A percentile compares a stretch with the other conserved stretches of the same genome.
Conservation (phyloP, 176 grass and related monocot species). For the Avena eriantha region DNA sequence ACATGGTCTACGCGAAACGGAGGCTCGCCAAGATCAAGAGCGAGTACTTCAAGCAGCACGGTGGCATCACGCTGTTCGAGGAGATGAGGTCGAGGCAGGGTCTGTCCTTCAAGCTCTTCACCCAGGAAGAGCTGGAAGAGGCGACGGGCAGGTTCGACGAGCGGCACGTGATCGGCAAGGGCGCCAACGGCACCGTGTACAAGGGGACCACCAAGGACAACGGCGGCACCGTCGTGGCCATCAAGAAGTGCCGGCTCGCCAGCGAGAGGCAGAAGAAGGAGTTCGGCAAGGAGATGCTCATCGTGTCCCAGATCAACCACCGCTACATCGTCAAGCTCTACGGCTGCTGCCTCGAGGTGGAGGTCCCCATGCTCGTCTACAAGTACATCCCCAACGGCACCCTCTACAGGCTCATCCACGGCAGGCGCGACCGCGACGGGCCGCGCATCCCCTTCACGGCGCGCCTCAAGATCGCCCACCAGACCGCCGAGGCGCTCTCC, state of each 20-base stretch:
- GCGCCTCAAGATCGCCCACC: constrained; percentile 54
- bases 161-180: constrained; percentile 60
- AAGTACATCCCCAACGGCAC: constrained; percentile 62
- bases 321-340: constrained; percentile 63
- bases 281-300: constrained; percentile 82
- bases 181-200: constrained; percentile 82
- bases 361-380: constrained; percentile 73
- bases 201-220: constrained; percentile 54
- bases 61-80: constrained; percentile 59
- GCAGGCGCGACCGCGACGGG: too few species aligned
- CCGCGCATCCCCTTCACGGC: constrained; percentile 31
- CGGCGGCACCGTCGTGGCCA: constrained; percentile 40
- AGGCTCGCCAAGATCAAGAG: constrained; percentile 50
- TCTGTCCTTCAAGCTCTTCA: constrained; percentile 64
- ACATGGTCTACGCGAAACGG: constrained; percentile 54
- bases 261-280: constrained; percentile 76
- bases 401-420: constrained; percentile 49
- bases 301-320: constrained; percentile 80
- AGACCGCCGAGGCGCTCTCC: constrained; percentile 64
- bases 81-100: constrained; percentile 71
- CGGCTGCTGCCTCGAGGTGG: constrained; percentile 73
- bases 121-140: constrained; percentile 63
- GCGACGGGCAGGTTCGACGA: constrained; percentile 65
- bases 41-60: constrained; percentile 71
- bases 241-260: constrained; percentile 54